Conservation (phyloP, 140 eudicot species). For the Erigeron philadelphicus region DNA sequence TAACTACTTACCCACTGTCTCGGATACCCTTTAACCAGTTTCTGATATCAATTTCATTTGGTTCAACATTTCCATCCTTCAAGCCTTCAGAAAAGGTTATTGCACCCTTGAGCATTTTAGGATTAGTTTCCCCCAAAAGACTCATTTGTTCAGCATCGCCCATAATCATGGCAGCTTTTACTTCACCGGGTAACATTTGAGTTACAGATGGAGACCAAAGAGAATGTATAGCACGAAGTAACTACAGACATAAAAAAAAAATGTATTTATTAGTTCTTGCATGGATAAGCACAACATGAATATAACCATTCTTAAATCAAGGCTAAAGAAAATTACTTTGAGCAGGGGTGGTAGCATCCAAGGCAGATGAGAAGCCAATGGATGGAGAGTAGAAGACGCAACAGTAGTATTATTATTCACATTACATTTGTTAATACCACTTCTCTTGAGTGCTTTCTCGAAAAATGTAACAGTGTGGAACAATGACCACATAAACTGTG, state of each 20-base stretch:
- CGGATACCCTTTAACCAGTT: constrained; percentile 94
- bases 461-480: constrained; percentile 91
- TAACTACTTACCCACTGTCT: constrained; percentile 83
- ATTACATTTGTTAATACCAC: constrained; percentile 53
- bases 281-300: background rate
- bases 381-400: constrained; percentile 49
- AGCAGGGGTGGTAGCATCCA: constrained; percentile 99
- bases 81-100: constrained; percentile 54
- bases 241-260: constrained; percentile 33
- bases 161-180: constrained; percentile 80
- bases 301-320: background rate
- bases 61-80: constrained; percentile 62
- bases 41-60: constrained; percentile 70
- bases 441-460: constrained; percentile 96
- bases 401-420: constrained; percentile 37
- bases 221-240: constrained; percentile 87
- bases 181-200: constrained; percentile 80
- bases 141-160: constrained; percentile 67
- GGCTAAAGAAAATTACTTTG: constrained; percentile 49
- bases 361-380: constrained; percentile 79
- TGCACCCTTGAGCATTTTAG: constrained; percentile 56
- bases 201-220: constrained; percentile 82
- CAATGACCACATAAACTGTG: constrained; percentile 91
- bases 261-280: constrained; percentile 10
- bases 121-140: constrained; percentile 76